A percentile compares a stretch with the other conserved stretches of the same genome.
Evolutionary conservation across 306 rosid species (phyloP).

Genomic region (Coriaria nepalensis): DNA sequence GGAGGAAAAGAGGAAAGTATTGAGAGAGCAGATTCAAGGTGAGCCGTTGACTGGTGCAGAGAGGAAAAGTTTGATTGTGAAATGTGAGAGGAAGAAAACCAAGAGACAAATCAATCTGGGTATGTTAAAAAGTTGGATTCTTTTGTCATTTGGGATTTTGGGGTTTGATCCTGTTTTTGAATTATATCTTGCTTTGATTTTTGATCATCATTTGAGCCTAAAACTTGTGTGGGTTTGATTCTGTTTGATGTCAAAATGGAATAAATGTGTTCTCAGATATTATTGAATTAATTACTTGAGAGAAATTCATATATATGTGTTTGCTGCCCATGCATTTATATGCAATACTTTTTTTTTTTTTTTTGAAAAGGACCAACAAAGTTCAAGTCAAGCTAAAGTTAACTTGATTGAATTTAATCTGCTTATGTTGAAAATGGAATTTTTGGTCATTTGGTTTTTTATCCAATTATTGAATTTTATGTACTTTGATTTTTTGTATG

Average conservation of each 20-base stretch:
- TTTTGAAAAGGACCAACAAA: too few relatives aligned
- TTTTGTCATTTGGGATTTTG: constrained; percentile 1
- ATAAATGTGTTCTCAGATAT: too few relatives aligned
- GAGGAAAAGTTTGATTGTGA: constrained; percentile 51
- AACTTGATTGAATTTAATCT: too few relatives aligned
- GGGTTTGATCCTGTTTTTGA: not conserved
- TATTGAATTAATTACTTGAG: too few relatives aligned
- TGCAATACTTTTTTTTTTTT: too few relatives aligned
- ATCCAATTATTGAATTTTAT: too few relatives aligned
- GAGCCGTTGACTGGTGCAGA: constrained; percentile 46
- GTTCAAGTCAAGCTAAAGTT: too few relatives aligned
- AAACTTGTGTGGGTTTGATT: constrained; percentile 8
- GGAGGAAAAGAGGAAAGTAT: constrained; percentile 48
- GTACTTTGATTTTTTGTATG: too few relatives aligned
- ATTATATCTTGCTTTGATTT: not conserved
- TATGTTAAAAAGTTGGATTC: constrained; percentile 14
- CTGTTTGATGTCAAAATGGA: not conserved
- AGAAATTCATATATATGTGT: too few relatives aligned
- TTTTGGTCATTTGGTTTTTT: too few relatives aligned
- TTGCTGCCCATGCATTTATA: too few relatives aligned
- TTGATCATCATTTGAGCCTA: not conserved
- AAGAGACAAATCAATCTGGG: constrained; percentile 79
- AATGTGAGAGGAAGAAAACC: constrained; percentile 46
- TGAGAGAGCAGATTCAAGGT: constrained; percentile 54
- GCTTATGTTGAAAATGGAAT: too few relatives aligned